Base-by-base conservation (phyloP, 2,329 filamentous ascomycete genomes). In the Fusarium ambrosium region DNA sequence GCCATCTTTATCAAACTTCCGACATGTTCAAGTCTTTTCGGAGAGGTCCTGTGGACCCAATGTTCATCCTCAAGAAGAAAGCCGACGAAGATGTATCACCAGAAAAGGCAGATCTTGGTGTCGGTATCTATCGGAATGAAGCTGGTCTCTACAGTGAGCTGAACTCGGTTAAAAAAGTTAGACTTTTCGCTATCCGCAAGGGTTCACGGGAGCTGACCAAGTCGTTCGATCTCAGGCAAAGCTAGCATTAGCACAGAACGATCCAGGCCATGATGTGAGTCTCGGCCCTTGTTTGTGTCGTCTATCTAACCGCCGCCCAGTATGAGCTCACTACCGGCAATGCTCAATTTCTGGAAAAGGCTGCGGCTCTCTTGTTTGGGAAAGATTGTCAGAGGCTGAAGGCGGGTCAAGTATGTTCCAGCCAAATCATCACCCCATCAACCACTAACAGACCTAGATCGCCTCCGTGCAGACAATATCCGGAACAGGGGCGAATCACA, bases 391-490 rank as follows among this genome's bases (percentile, higher is more conserved):
- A 34, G 11, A 27, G 59, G 9, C 70, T 71, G 4, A 34, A 71
- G 13, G 36, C 60, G 2, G 29, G 59, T 6, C 63, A 65, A 37
- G 71, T 74, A 62, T 22, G 67, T 39, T 14, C 32, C 8, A 6
- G 41, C 34, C n/a, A 36, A 22, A 13, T 4, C 6, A n/a, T 7
- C 6, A 14, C 9, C 24, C 22, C 14, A 48, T 48, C 43, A 27
- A 24, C n/a, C 10, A n/a, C 41, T 69, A 41, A 68, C 36, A 24
- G 18, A 13, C 51, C 58, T 64, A 7, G 18, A 64, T 83, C 32
- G 80, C 81, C 16, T 82, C 82, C 1, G 81, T 82, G 0, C 83
- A 84, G 70, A 81, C 82, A 10, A 82, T 84, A 36, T 84, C 82
- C 1, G 82, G 83, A 8, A 84, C 82, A 0, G 83, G 83, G 3